A percentile compares a stretch with the other conserved stretches of the same genome.
These are phyloP conservation scores for Vitis rotundifolia DNA, from an alignment of 164 flowering plant genomes.

Conservation along the genomic window DNA sequence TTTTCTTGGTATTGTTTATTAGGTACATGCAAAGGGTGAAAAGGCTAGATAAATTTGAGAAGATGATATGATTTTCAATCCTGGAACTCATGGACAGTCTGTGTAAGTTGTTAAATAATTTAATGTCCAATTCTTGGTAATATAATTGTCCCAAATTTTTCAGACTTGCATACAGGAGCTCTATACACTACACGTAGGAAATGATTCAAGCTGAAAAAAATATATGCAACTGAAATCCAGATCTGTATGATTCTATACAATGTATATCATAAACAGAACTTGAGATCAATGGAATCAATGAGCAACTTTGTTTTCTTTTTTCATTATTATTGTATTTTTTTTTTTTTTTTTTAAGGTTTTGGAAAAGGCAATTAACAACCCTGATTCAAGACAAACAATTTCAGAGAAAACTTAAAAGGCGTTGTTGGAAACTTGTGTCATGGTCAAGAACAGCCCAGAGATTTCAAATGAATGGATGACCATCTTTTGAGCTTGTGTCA, in stretches of 20 bases:
- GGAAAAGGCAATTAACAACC: no score
- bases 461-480: no score
- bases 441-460: no score
- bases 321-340: no score
- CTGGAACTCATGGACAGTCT: background rate
- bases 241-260: background rate
- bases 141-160: background rate
- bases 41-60: constrained; percentile 83
- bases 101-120: background rate
- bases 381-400: no score
- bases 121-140: background rate
- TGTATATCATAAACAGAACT: background rate
- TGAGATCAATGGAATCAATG: no score
- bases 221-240: background rate
- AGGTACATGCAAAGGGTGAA: constrained; percentile 87
- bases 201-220: background rate
- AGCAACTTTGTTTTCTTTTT: no score
- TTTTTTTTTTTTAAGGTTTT: no score
- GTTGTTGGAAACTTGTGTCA: no score
- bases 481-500: no score
- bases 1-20: constrained; percentile 55
- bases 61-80: constrained; percentile 49
- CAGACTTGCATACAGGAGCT: background rate
- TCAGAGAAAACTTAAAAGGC: no score
- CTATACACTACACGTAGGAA: background rate